Percentiles rank a stretch among this genome's conserved stretches.
These are phyloP conservation scores for Penicillium paradoxum DNA, from an alignment of 495 filamentous ascomycete genomes.

Conservation along the genomic window DNA sequence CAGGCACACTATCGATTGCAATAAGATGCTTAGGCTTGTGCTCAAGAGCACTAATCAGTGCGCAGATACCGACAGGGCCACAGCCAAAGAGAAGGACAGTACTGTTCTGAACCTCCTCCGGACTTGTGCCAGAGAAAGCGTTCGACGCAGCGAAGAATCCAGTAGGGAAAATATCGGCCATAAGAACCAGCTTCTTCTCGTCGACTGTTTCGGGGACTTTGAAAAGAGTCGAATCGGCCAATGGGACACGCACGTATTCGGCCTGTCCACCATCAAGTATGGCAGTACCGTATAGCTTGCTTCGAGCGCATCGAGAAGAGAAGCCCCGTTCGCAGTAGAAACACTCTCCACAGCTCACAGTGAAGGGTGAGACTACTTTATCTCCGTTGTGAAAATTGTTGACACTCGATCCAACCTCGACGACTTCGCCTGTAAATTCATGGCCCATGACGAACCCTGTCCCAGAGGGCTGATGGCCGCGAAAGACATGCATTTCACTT, in stretches of 20 bases:
- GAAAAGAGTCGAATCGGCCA: slow-evolving; percentile 73
- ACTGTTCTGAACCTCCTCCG: slow-evolving; percentile 51
- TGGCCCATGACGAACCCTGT: slow-evolving; percentile 63
- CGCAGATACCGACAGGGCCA: slow-evolving; percentile 80
- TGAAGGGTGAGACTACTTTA: slow-evolving; percentile 58
- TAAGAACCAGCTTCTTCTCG: slow-evolving; percentile 69
- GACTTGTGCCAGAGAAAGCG: slow-evolving; percentile 57
- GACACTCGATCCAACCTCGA: slow-evolving; percentile 17
- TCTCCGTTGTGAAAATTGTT: slow-evolving; percentile 57
- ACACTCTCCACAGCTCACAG: slow-evolving; percentile 61
- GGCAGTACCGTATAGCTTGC: slow-evolving; percentile 63
- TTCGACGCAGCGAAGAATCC: slow-evolving; percentile 79
- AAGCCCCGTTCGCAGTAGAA: slow-evolving; percentile 67
- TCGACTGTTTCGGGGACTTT: slow-evolving; percentile 62
- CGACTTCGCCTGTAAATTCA: slow-evolving; percentile 25
- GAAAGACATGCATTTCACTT: slow-evolving; percentile 28
- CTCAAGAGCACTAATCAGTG: slow-evolving; percentile 69
- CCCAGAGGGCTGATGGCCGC: slow-evolving; percentile 36
- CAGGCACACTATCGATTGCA: slow-evolving; percentile 73
- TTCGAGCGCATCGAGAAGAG: slow-evolving; percentile 55
- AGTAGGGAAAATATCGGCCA: slow-evolving; percentile 57
- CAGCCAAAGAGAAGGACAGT: slow-evolving; percentile 78
- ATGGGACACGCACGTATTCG: slow-evolving; percentile 77
- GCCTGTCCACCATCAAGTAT: slow-evolving; percentile 79
- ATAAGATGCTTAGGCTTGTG: slow-evolving; percentile 69